Evolutionary conservation across 2,329 filamentous ascomycete species (phyloP).

Genomic region (Talaromyces islandicus): DNA sequence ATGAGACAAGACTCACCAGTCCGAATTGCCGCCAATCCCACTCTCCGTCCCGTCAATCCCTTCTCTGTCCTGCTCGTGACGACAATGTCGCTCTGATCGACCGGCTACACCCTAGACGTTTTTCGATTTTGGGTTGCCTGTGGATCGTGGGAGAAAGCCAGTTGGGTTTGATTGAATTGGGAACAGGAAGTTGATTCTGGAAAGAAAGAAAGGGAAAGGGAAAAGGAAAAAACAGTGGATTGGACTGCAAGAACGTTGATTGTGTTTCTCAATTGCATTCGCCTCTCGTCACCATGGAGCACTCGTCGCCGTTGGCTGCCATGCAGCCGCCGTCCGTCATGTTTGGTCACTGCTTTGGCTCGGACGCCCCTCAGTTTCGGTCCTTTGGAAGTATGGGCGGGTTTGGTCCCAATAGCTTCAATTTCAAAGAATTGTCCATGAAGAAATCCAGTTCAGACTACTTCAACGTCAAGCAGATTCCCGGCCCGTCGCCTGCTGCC

Average conservation of each 20-base stretch:
- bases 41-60: background rate
- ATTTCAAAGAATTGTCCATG: conserved; percentile 70
- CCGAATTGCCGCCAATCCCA: background rate
- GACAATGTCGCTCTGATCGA: conserved; percentile 7
- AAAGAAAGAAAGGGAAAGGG: conserved; percentile 2
- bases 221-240: no score
- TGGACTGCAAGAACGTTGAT: conserved; percentile 7
- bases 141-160: background rate
- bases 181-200: background rate
- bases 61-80: background rate
- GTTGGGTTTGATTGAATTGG: background rate
- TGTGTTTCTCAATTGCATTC: conserved; percentile 10
- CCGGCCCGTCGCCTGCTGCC: conserved; percentile 82
- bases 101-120: background rate
- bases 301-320: conserved; percentile 87
- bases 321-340: conserved; percentile 70
- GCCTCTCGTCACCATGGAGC: conserved; percentile 60
- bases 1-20: background rate
- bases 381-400: conserved; percentile 48
- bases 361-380: conserved; percentile 49
- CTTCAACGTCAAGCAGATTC: conserved; percentile 71
- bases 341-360: conserved; percentile 56
- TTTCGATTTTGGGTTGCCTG: background rate
- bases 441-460: conserved; percentile 66
- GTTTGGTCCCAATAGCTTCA: conserved; percentile 61